These are phyloP conservation scores for Saccharomycopsis schoenii DNA, from an alignment of 805 yeast species.

Conservation along the genomic window DNA sequence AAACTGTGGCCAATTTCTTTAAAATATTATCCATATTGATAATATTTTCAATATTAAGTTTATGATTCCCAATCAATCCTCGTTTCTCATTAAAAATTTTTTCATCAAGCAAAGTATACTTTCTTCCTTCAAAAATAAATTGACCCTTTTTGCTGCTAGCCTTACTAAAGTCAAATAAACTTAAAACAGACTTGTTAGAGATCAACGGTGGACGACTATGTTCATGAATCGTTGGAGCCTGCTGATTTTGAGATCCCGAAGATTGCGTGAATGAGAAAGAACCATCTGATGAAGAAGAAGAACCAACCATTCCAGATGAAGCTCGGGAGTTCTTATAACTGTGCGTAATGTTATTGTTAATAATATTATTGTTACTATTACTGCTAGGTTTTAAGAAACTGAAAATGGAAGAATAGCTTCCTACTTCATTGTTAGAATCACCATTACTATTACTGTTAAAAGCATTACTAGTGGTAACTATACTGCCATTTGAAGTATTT, in stretches of 20 bases:
- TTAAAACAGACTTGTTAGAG: constrained; percentile 4
- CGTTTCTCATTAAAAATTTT: constrained; percentile 10
- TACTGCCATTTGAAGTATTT: not conserved
- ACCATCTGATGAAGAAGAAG: constrained; percentile 8
- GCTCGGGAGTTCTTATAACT: not conserved
- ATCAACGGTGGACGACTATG: constrained; percentile 3
- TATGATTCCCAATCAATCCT: not conserved
- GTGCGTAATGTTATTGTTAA: too few relatives aligned
- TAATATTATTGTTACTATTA: not conserved
- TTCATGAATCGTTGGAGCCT: not conserved
- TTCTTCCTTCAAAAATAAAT: constrained; percentile 11
- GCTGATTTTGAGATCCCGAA: not conserved
- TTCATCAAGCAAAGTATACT: constrained; percentile 6
- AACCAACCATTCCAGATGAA: constrained; percentile 2
- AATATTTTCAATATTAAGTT: not conserved
- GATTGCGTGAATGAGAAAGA: constrained; percentile 1
- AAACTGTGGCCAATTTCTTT: not conserved
- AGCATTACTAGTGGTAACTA: not conserved
- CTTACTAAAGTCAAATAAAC: constrained; percentile 9
- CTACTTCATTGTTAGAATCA: not conserved
- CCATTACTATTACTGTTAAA: not conserved
- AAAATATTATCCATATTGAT: not conserved
- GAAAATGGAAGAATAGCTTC: not conserved
- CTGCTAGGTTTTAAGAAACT: not conserved
- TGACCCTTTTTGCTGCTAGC: constrained; percentile 10